Evolutionary conservation across 805 yeast genomes (phyloP).

Genomic region (Starmerella bombicola): DNA sequence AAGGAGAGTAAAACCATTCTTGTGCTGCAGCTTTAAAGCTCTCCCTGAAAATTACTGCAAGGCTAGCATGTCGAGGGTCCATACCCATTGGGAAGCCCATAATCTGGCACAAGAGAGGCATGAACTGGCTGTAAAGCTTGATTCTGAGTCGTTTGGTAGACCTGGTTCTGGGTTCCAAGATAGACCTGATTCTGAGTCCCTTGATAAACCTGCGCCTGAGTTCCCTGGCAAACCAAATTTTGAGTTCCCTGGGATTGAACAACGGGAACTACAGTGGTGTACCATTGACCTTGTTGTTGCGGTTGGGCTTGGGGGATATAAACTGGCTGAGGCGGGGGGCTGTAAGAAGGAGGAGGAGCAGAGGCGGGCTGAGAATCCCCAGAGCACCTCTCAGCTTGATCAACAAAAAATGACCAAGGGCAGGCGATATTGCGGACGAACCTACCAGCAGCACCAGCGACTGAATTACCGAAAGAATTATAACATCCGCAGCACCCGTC

Average conservation of each 20-base stretch:
- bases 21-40: background rate
- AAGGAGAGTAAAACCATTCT: background rate
- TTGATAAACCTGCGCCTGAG: too few species aligned
- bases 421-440: constrained; percentile 11
- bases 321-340: background rate
- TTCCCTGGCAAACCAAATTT: too few species aligned
- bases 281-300: constrained; percentile 16
- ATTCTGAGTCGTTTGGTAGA: constrained; percentile 4
- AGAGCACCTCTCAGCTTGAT: constrained; percentile 1
- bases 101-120: constrained; percentile 14
- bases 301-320: constrained; percentile 15
- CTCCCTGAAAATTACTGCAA: background rate
- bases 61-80: constrained; percentile 5
- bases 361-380: background rate
- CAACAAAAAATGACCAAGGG: constrained; percentile 15
- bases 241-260: background rate
- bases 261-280: constrained; percentile 12
- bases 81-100: constrained; percentile 16
- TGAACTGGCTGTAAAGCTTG: constrained; percentile 13
- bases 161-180: too few species aligned
- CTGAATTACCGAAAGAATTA: constrained; percentile 5
- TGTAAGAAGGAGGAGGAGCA: background rate
- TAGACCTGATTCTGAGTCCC: too few species aligned
- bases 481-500: constrained; percentile 5
- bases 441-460: constrained; percentile 13